These are phyloP conservation scores for Hyaloscypha variabilis DNA, from an alignment of 495 filamentous ascomycete species.

Conservation along the genomic window DNA sequence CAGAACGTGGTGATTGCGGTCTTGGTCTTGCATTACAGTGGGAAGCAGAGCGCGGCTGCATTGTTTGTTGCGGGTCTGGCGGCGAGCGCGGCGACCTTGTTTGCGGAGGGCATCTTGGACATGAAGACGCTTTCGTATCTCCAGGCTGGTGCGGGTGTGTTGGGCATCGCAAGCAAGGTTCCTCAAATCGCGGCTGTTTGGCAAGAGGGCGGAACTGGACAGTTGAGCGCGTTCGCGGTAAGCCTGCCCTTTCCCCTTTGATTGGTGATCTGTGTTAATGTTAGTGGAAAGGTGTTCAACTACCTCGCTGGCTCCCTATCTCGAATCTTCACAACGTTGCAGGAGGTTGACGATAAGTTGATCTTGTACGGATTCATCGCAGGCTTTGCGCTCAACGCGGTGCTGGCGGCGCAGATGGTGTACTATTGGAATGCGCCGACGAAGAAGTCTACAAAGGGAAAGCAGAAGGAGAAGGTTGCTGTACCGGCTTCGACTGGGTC, in stretches of 20 bases:
- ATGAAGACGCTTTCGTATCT: slow-evolving; percentile 70
- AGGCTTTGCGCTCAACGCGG: slow-evolving; percentile 82
- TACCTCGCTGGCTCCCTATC: slow-evolving; percentile 90
- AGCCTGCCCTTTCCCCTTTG: slow-evolving; percentile 38
- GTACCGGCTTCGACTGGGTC: slow-evolving; percentile 30
- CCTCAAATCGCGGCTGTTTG: slow-evolving; percentile 90
- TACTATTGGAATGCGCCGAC: slow-evolving; percentile 89
- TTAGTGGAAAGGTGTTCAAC: slow-evolving; percentile 80
- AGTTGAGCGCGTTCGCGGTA: slow-evolving; percentile 95
- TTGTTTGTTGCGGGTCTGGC: slow-evolving; percentile 77
- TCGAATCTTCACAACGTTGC: slow-evolving; percentile 94
- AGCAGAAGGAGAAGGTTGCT: slow-evolving; percentile 22
- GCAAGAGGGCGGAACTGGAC: slow-evolving; percentile 84
- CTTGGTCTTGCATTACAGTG: slow-evolving; percentile 79
- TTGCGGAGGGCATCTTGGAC: slow-evolving; percentile 53
- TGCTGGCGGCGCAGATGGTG: slow-evolving; percentile 88
- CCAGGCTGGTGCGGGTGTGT: slow-evolving; percentile 81
- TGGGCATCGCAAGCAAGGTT: slow-evolving; percentile 85
- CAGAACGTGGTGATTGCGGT: slow-evolving; percentile 90
- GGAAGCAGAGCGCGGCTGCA: slow-evolving; percentile 60
- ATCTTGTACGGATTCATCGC: slow-evolving; percentile 93
- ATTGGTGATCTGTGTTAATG: slow-evolving; percentile 18
- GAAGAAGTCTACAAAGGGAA: slow-evolving; percentile 20
- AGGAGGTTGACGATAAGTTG: slow-evolving; percentile 93
- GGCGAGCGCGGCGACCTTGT: slow-evolving; percentile 65